Evolutionary conservation across 345 rosid genomes (phyloP), one percentile per base, ranked within the genome.

Genomic region (Heritiera littoralis): DNA sequence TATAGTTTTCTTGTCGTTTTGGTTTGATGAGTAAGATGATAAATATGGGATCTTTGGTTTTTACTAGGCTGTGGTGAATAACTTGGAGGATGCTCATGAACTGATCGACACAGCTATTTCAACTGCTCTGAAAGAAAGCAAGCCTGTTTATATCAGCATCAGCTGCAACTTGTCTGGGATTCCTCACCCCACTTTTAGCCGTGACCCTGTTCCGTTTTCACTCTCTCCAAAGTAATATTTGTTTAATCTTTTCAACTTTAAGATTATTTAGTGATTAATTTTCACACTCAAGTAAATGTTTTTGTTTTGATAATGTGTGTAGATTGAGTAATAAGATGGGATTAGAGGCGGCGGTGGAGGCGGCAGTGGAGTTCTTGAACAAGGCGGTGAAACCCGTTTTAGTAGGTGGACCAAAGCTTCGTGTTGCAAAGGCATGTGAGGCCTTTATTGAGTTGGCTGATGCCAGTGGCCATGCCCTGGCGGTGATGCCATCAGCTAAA

Each of bases 71-170:
- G 89, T 92, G 83, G 92, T 91, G 84, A 92, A 89, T 80, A 86
- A 92, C 83, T 85, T 92, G 89, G 95, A 90, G n/a, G 95, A 91
- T 77, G 97, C 95, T 0, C 97, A 92, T 64, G 93, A 91, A 80
- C 72, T 76, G 86, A 89, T 92, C 5, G 97, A 92, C 65, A 88
- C 97, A 17, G 97, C 97, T 0, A 89, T 92, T 65, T 90, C 94
- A 12, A 92, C 92, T 61, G 85, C 94, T 72, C 82, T 92, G 85
- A 91, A 89, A 85, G 95, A 89, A 83, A 89, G 94, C 92, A 92
- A 92, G 82, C 97, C 95, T 28, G 95, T 92, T 76, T 92, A 92
- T 80, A 89, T 92, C 74, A 92, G 93, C 76, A 45, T 92, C 28
- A 69, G 93, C 88, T 92, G 97, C 67, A 89, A 92, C 81, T 84